A percentile compares a stretch with the other conserved stretches of the same genome.
Evolutionary conservation across 805 yeast species (phyloP).

Genomic region (Candida peoriensis): DNA sequence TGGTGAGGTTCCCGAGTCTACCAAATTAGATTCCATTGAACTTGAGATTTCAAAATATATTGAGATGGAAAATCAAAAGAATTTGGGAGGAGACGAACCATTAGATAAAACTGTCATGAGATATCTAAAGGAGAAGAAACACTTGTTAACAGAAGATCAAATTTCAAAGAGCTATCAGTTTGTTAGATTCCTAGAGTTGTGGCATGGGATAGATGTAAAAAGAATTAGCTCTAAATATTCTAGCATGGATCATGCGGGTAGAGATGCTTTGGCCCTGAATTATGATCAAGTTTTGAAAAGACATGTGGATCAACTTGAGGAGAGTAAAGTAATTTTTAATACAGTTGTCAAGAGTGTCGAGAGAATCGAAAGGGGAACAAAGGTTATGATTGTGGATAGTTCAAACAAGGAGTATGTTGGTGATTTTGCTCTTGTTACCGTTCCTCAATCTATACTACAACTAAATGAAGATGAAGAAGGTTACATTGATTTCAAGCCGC

Average conservation of each 20-base stretch:
- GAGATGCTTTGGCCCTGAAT: constrained; percentile 64
- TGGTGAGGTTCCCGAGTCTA: constrained; percentile 28
- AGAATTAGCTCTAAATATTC: constrained; percentile 64
- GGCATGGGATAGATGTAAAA: constrained; percentile 76
- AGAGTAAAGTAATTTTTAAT: constrained; percentile 32
- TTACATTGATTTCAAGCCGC: constrained; percentile 51
- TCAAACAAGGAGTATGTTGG: constrained; percentile 31
- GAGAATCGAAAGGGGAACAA: constrained; percentile 23
- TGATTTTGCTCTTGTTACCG: constrained; percentile 64
- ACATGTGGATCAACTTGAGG: constrained; percentile 35
- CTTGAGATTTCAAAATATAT: constrained; percentile 57
- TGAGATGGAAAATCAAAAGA: constrained; percentile 50
- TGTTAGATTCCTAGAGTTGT: constrained; percentile 58
- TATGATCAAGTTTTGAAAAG: constrained; percentile 48
- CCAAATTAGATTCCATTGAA: constrained; percentile 38
- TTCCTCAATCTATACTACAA: constrained; percentile 70
- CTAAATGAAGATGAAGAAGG: constrained; percentile 33
- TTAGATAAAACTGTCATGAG: constrained; percentile 42
- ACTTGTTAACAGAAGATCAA: constrained; percentile 47
- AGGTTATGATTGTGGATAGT: constrained; percentile 22
- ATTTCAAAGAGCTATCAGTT: constrained; percentile 45
- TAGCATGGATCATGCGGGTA: constrained; percentile 66
- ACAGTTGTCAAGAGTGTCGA: constrained; percentile 38
- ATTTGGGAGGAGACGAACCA: constrained; percentile 47
- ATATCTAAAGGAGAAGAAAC: constrained; percentile 42